These are phyloP conservation scores for Colletotrichum theobromicola DNA, from an alignment of 2,329 filamentous ascomycete genomes.

Conservation along the genomic window DNA sequence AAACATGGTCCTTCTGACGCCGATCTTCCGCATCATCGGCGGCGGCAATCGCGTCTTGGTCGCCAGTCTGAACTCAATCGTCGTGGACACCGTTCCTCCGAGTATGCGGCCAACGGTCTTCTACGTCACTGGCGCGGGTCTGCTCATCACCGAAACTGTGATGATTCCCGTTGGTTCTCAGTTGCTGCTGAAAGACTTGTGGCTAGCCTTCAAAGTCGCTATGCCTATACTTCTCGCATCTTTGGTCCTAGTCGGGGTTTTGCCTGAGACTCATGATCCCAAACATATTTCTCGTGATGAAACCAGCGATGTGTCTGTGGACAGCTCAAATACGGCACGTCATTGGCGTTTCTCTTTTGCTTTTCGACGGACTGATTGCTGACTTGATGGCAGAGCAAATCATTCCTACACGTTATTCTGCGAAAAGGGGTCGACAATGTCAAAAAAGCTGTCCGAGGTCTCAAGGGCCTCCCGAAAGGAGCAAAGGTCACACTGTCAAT, in stretches of 20 bases:
- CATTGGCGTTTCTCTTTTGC: neutral
- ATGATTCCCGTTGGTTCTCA: neutral
- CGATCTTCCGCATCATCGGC: neutral
- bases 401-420: neutral
- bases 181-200: neutral
- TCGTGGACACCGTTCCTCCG: neutral
- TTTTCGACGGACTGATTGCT: neutral
- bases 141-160: neutral
- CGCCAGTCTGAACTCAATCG: neutral
- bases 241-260: neutral
- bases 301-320: neutral
- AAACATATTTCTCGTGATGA: neutral
- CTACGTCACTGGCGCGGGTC: neutral
- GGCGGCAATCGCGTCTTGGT: neutral
- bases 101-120: neutral
- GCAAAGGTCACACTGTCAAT: neutral
- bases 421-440: neutral
- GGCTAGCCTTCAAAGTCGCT: neutral
- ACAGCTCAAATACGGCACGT: neutral
- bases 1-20: neutral
- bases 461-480: neutral
- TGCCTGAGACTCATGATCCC: neutral
- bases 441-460: neutral
- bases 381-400: neutral
- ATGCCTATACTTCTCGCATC: neutral